Evolutionary conservation across 768 basidiomycete genomes (phyloP), one percentile per base, ranked within the genome.

Genomic region (Calocybe indica): DNA sequence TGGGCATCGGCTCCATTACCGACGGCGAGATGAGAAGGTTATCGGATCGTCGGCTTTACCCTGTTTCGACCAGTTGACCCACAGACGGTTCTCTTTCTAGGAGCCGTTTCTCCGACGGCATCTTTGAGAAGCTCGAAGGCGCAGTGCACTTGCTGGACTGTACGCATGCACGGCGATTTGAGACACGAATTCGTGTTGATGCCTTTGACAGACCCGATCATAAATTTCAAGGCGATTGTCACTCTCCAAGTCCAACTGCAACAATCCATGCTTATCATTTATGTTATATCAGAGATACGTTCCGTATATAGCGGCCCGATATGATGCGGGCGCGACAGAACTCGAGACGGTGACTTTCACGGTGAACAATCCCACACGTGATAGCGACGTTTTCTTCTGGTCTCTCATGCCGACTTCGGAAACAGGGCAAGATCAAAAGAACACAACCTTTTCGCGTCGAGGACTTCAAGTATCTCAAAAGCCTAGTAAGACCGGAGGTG

Each of bases 101-200:
- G 82, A 54, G 68, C 69, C 39, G 65, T 73, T 85, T 81, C 60
- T 83, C 70, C 46, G 79, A 85, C 40, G 83, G 83, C n/a, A 79
- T 85, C 30, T 83, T 83, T 59, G 75, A 85, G 55, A 80, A 75
- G 45, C 61, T 87, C 35, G 76, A 80, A 43, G 83, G 83, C 41
- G 83, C 84, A 78, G 69, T 67, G 43, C 66, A 62, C 50, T 64
- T 80, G 45, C 74, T 75, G 5, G 70, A 74, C 36, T 68, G 79
- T 80, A 46, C 32, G 65, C 56, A 22, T 49, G 13, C 14, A 14
- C 15, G 43, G 33, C 40, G 22, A 50, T 9, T 32, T 6, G 6
- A 41, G 5, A 13, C 40, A 12, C 38, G 33, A 11, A 37, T 39
- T 28, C 39, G 40, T 1, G 32, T 36, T 34, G 53, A 49, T 49